These are phyloP conservation scores for Setaria viridis DNA, from an alignment of 202 grass and related monocot genomes.

Conservation along the genomic window DNA sequence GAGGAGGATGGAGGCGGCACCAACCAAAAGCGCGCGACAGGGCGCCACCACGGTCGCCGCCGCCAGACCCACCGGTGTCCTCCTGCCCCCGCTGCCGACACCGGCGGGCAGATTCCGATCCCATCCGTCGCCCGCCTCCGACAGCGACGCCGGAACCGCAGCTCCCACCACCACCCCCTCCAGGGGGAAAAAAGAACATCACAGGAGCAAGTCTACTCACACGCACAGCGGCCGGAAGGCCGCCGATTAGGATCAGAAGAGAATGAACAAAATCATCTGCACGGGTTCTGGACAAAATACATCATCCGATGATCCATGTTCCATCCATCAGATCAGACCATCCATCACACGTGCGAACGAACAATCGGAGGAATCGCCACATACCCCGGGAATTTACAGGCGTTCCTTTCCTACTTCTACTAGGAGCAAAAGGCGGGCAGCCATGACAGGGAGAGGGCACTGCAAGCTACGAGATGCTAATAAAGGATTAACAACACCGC, in stretches of 20 bases:
- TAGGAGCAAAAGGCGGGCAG: constrained; percentile 38
- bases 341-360: constrained; percentile 11
- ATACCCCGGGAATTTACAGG: constrained; percentile 21
- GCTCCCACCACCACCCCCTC: not conserved
- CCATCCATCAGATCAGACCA: not conserved
- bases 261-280: not conserved
- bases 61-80: constrained; percentile 52
- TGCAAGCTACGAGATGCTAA: not conserved
- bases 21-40: constrained; percentile 44
- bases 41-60: constrained; percentile 12
- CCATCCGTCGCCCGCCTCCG: constrained; percentile 23
- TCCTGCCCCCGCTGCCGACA: constrained; percentile 81
- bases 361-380: not conserved
- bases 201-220: not conserved
- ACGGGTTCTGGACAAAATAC: not conserved
- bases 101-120: constrained; percentile 27
- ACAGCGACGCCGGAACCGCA: constrained; percentile 52
- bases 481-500: not conserved
- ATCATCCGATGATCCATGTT: constrained; percentile 6
- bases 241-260: not conserved
- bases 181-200: not conserved
- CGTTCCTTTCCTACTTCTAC: not conserved
- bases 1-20: not conserved
- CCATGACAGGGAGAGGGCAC: not conserved
- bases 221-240: too few species aligned